Evolutionary conservation across 495 filamentous ascomycete species (phyloP).

Genomic region (Cenococcum geophilum): DNA sequence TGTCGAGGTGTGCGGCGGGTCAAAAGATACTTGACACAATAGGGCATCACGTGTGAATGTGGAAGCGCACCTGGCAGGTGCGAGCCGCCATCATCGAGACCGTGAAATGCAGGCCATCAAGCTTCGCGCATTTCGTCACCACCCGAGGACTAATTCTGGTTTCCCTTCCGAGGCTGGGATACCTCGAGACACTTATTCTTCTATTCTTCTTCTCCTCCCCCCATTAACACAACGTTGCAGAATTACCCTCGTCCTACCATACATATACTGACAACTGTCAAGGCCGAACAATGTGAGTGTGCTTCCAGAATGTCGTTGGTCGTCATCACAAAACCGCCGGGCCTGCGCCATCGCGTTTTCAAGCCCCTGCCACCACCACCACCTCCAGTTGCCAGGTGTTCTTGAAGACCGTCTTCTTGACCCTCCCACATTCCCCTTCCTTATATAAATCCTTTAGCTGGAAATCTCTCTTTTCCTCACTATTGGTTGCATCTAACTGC

Average conservation of each 20-base stretch:
- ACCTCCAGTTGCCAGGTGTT: slow-evolving; percentile 11
- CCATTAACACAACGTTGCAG: background rate
- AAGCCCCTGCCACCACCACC: slow-evolving; percentile 22
- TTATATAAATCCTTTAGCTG: background rate
- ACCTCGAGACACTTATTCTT: slow-evolving; percentile 9
- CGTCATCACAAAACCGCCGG: slow-evolving; percentile 15
- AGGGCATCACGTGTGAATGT: background rate
- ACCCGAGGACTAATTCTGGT: slow-evolving; percentile 25
- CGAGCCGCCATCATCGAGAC: too few species aligned
- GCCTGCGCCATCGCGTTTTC: slow-evolving; percentile 20
- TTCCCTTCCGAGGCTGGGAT: slow-evolving; percentile 10
- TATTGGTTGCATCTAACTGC: slow-evolving; percentile 9
- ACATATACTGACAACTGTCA: background rate
- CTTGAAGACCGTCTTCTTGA: background rate
- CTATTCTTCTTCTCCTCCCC: background rate
- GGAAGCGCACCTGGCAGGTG: slow-evolving; percentile 4
- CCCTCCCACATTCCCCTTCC: background rate
- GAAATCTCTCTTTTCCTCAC: slow-evolving; percentile 8
- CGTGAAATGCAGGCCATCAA: background rate
- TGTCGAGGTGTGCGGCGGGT: too few species aligned
- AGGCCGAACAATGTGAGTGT: background rate
- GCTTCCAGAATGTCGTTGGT: background rate
- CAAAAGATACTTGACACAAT: too few species aligned
- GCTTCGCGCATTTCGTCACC: slow-evolving; percentile 29
- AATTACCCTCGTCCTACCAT: background rate